phyloP scores from a whole-genome alignment of 805 yeast genomes.

The Priceomyces castillae region DNA sequence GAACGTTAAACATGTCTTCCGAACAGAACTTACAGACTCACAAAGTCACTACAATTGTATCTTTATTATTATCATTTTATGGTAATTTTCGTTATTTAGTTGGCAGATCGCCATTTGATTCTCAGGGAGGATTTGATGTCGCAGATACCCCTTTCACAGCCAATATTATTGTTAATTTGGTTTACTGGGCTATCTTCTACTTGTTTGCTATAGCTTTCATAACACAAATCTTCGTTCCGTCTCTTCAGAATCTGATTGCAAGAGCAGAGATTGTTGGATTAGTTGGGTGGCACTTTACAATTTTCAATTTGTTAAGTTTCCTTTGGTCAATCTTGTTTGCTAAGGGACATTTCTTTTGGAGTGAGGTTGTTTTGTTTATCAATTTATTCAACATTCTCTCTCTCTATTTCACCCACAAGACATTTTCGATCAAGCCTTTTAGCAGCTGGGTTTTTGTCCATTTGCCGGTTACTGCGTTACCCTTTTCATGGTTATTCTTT shows the following conservation, averaged over 20 bases:
- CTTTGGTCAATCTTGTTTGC: constrained; percentile 65
- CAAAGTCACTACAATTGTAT: constrained; percentile 47
- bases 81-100: constrained; percentile 56
- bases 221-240: constrained; percentile 42
- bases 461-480: constrained; percentile 63
- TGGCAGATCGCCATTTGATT: constrained; percentile 49
- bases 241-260: constrained; percentile 14
- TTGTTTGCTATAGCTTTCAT: constrained; percentile 53
- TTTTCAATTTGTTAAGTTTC: constrained; percentile 58
- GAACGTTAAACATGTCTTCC: background rate
- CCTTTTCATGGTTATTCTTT: constrained; percentile 71
- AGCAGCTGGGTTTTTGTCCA: constrained; percentile 58
- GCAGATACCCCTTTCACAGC: constrained; percentile 73
- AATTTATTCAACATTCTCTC: constrained; percentile 60
- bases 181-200: constrained; percentile 59
- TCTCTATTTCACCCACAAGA: constrained; percentile 57
- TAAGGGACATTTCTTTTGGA: constrained; percentile 52
- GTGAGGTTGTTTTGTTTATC: constrained; percentile 56
- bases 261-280: constrained; percentile 27
- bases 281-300: constrained; percentile 61
- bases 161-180: constrained; percentile 43
- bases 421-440: constrained; percentile 53
- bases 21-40: constrained; percentile 19
- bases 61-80: constrained; percentile 55
- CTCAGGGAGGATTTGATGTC: constrained; percentile 49